Evolutionary conservation across 371 early-diverging fungal genomes (phyloP).

Genomic region (Dentiscutata heterogama): DNA sequence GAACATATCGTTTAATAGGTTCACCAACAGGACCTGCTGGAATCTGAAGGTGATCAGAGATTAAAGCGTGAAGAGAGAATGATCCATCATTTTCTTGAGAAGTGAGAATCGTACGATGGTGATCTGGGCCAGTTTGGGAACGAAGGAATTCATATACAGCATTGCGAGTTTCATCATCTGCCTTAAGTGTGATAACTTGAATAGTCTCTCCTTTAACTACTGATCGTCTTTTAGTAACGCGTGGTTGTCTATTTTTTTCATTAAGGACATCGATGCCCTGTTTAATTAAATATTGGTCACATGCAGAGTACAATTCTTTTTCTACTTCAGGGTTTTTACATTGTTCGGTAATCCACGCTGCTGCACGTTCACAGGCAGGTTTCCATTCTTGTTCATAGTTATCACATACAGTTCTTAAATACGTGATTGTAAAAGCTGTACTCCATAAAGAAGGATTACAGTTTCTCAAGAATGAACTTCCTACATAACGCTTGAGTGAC

Average conservation of each 20-base stretch:
- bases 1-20: not conserved
- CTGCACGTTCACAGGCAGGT: not conserved
- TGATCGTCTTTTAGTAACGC: too few species aligned
- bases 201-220: not conserved
- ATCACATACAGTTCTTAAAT: not conserved
- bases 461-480: not conserved
- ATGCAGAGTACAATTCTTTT: not conserved
- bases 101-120: not conserved
- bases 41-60: slow-evolving; percentile 7
- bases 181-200: not conserved
- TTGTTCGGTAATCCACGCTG: not conserved
- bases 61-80: not conserved
- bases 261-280: not conserved
- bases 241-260: not conserved
- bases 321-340: not conserved
- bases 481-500: not conserved
- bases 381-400: not conserved
- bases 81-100: slow-evolving; percentile 13
- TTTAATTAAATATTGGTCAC: slow-evolving; percentile 15
- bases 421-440: slow-evolving; percentile 3
- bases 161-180: not conserved
- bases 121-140: not conserved
- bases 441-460: not conserved
- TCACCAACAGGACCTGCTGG: not conserved
- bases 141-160: not conserved